Base-by-base conservation (phyloP, 1,284 basidiomycete species). In the Cryptococcus sp. region DNA sequence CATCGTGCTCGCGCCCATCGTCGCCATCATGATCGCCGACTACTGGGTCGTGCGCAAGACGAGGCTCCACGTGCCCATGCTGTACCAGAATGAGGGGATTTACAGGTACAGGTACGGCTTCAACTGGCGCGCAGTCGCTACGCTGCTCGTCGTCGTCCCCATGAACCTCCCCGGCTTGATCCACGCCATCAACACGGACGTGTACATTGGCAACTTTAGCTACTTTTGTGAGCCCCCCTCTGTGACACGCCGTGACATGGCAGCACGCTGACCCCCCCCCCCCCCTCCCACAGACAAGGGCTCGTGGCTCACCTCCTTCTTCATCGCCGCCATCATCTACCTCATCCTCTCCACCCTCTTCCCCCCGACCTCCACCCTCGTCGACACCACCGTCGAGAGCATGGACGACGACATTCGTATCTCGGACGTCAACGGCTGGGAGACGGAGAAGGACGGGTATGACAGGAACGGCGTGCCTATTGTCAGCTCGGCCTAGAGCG, bases 1-100 rank as follows among this genome's bases (percentile, higher is more conserved):
- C 43, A 71, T 73, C 50, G 74, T 76, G 37, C 65, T 75, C 7
- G 69, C 69, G 2, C 75, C 74, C 0, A 64, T 76, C 43, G 63
- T 72, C 8, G 55, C 67, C 15, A 72, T 76, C 58, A 72, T 76
- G 70, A 68, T 73, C 50, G 45, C 59, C 46, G 73, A 76, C 59
- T 76, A 71, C 56, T 76, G 67, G 68, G 42, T 73, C 33, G 52
- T 75, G 53, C 62, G 71, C 50, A 54, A 57, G 37, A 53, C 56
- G 0, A 57, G 63, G 39, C 63, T 72, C 11, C 66, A 75, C 62
- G 69, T 76, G 3, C 71, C 69, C 15, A 69, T 71, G 67, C 59
- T 76, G 44, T 76, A 76, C 62, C 67, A 69, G 38, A 72, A 72
- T 49, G 60, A 71, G 45, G 74, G 74, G n/a, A 76, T 76, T 55